Conservation (phyloP, 352 stramenopile genomes). For the Globisporangium camurandrum region DNA sequence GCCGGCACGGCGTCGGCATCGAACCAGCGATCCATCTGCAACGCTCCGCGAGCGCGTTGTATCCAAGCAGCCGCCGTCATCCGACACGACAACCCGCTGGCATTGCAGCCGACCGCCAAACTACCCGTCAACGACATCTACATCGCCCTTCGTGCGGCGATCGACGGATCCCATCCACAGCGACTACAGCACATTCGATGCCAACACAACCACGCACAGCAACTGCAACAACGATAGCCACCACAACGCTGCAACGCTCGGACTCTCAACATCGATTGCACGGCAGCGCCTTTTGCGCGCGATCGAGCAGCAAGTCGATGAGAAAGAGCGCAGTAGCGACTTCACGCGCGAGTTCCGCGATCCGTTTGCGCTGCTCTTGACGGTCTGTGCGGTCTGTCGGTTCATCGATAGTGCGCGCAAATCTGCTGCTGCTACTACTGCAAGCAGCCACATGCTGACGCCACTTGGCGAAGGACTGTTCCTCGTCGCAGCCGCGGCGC, state of each 20-base stretch:
- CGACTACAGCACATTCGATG: slow-evolving; percentile 12
- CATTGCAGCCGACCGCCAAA: slow-evolving; percentile 9
- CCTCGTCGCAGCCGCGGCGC: slow-evolving; percentile 39
- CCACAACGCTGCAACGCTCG: slow-evolving; percentile 18
- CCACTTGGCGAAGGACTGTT: slow-evolving; percentile 52
- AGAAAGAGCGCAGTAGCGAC: slow-evolving; percentile 55
- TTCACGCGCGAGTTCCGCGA: slow-evolving; percentile 69
- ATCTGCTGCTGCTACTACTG: no score
- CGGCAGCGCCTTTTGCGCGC: slow-evolving; percentile 46
- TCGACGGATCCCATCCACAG: not conserved
- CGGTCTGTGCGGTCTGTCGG: slow-evolving; percentile 57
- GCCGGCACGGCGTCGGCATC: not conserved
- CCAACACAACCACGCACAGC: not conserved
- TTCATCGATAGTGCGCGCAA: slow-evolving; percentile 39
- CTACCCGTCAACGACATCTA: slow-evolving; percentile 1
- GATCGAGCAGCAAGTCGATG: slow-evolving; percentile 63
- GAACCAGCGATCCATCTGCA: not conserved
- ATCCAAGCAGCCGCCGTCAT: not conserved
- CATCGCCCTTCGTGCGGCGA: slow-evolving; percentile 1
- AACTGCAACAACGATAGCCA: no score
- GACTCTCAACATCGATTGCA: slow-evolving; percentile 41
- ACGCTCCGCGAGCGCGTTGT: slow-evolving; percentile 5
- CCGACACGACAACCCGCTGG: not conserved
- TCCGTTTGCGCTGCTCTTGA: slow-evolving; percentile 59
- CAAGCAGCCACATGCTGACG: slow-evolving; percentile 14